Base-by-base conservation (phyloP, 352 stramenopile species). In the Pythium sukuiense region DNA sequence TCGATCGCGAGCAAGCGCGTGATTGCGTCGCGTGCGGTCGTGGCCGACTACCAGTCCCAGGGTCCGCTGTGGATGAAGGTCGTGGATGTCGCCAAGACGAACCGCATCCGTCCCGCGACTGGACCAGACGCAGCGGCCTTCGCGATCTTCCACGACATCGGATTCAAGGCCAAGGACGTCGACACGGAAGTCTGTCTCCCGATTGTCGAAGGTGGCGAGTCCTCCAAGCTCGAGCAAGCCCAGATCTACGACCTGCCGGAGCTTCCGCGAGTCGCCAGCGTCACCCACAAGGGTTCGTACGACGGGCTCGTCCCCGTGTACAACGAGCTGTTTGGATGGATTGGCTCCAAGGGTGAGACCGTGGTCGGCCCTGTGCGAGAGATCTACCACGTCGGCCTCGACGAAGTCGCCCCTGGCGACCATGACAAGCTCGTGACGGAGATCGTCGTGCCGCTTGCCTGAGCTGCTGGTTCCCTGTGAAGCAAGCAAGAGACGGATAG, bases 181-280 rank as follows among this genome's bases (percentile, higher is more conserved):
- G 77, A 88, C 61, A 58, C 77, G 52, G 76, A 85, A 35, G 76
- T 79, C 0, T 88, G 79, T 63, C 41, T 85, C 5, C 79, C 73
- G 16, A 75, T 85, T 16, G 39, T 43, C 1, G 48, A 65, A 0
- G 67, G 73, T 30, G 61, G 66, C 9, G 6, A 48, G 6, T 32
- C 79, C 8, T 53, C 63, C 24, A 52, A 11, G 5, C 61, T 58
- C 7, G 46, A 68, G 8, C 49, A 45, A 27, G 65, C 83, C 50
- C 53, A 41, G 13, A 30, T 77, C 26, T 66, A 65, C 20, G 58
- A 64, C 11, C 50, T 84, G 3, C 56, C 74, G 13, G 59, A 39
- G 3, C 41, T 79, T 27, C 24, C 61, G 14, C 73, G 65, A n/a
- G 80, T 68, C 4, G 80, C 76, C 14, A 61, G 66, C 14, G 76